Conservation (phyloP, 495 filamentous ascomycete genomes). For the Margaritispora aquatica region DNA sequence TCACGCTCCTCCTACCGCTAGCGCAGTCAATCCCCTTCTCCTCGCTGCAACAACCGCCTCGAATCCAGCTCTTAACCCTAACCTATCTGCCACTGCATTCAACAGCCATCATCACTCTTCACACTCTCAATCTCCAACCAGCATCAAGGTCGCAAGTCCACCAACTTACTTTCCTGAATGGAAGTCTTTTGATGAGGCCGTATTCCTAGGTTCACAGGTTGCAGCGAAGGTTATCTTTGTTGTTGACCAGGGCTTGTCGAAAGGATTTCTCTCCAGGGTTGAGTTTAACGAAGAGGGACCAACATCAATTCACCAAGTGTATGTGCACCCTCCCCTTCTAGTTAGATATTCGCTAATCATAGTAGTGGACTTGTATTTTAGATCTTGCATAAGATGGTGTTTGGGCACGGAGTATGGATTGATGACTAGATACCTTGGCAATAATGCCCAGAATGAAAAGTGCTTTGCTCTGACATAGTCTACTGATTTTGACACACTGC, state of each 20-base stretch:
- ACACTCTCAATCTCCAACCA: slow-evolving; percentile 84
- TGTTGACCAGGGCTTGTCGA: slow-evolving; percentile 61
- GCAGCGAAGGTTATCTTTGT: slow-evolving; percentile 45
- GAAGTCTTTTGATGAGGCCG: slow-evolving; percentile 77
- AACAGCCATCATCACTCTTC: slow-evolving; percentile 53
- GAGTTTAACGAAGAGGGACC: slow-evolving; percentile 79
- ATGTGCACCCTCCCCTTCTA: slow-evolving; percentile 4
- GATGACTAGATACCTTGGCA: neutral
- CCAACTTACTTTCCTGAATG: slow-evolving; percentile 92
- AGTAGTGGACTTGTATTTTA: slow-evolving; percentile 10
- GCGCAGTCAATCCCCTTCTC: slow-evolving; percentile 82
- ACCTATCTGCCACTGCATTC: slow-evolving; percentile 9
- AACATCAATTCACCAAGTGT: slow-evolving; percentile 51
- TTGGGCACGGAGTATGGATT: neutral
- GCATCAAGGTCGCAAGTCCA: slow-evolving; percentile 68
- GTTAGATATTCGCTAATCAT: neutral
- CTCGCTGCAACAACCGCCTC: slow-evolving; percentile 79
- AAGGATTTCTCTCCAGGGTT: slow-evolving; percentile 64
- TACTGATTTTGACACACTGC: too few relatives aligned
- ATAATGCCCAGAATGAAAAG: neutral
- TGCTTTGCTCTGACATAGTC: neutral
- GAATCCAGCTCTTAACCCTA: slow-evolving; percentile 47
- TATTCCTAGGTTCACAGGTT: slow-evolving; percentile 58
- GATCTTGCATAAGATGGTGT: neutral
- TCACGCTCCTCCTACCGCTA: slow-evolving; percentile 39